phyloP scores from a whole-genome alignment of 345 rosid genomes.

The Salix koriyanagi region DNA sequence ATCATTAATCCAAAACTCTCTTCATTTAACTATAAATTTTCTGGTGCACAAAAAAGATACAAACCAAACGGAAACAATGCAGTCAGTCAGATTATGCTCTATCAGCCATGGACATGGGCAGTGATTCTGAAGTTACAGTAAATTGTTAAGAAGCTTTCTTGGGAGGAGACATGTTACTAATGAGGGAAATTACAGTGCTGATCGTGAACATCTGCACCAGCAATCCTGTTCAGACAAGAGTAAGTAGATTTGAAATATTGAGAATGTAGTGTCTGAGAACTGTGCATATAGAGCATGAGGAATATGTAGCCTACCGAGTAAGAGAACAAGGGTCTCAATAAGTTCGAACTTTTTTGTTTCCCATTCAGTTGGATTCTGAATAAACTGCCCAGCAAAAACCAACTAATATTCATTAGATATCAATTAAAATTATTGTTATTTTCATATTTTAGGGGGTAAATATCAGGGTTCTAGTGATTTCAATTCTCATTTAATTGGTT shows the following conservation, averaged over 20 bases:
- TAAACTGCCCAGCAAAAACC: conserved; percentile 17
- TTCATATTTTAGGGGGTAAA: background rate
- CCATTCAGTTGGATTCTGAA: conserved; percentile 24
- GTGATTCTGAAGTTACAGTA: background rate
- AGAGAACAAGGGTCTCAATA: conserved; percentile 29
- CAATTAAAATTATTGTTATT: background rate
- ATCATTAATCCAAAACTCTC: background rate
- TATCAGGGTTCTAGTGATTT: background rate
- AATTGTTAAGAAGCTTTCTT: conserved; percentile 43
- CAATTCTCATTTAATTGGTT: background rate
- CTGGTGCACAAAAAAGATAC: background rate
- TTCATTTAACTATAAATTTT: background rate
- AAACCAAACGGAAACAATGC: background rate
- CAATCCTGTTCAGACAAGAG: conserved; percentile 30
- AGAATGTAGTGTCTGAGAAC: background rate
- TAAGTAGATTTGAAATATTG: background rate
- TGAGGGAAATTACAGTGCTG: conserved; percentile 38
- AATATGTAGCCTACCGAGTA: conserved; percentile 35
- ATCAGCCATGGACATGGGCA: background rate
- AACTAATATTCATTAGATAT: background rate
- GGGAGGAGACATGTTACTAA: conserved; percentile 74
- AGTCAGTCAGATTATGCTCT: background rate
- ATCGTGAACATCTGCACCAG: conserved; percentile 41
- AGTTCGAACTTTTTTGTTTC: conserved; percentile 38
- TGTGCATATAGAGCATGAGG: background rate